Evolutionary conservation across 2,329 filamentous ascomycete genomes (phyloP).

Genomic region (Alternaria burnsii): DNA sequence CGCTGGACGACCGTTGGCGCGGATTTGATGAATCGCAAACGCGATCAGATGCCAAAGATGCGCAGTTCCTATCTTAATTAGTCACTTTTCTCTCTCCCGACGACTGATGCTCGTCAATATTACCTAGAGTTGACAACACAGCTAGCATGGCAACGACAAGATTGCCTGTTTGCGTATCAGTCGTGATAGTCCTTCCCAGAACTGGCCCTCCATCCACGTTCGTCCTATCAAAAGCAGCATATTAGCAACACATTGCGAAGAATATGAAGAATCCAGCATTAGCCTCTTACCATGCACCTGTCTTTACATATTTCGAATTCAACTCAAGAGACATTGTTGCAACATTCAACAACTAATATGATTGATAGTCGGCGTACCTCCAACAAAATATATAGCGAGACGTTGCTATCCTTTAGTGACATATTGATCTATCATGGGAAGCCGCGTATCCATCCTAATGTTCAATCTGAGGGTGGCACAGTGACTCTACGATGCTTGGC

Average conservation of each 20-base stretch:
- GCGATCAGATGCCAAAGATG: constrained; percentile 33
- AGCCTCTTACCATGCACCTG: background rate
- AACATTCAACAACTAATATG: too few relatives aligned
- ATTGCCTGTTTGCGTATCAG: constrained; percentile 26
- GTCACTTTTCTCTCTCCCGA: background rate
- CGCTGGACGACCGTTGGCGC: constrained; percentile 16
- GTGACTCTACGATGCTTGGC: background rate
- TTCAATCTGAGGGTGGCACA: constrained; percentile 1
- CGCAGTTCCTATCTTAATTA: background rate
- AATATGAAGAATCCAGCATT: too few relatives aligned
- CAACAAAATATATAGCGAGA: too few relatives aligned
- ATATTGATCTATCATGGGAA: too few relatives aligned
- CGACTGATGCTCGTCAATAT: background rate
- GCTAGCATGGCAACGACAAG: constrained; percentile 32
- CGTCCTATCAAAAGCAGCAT: background rate
- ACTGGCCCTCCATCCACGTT: constrained; percentile 4
- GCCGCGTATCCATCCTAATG: background rate
- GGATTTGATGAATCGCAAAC: constrained; percentile 25
- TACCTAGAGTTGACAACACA: constrained; percentile 19
- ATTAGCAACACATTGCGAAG: too few relatives aligned
- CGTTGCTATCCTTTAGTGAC: too few relatives aligned
- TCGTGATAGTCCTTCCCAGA: constrained; percentile 31
- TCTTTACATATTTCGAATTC: background rate
- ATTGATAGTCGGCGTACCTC: too few relatives aligned
- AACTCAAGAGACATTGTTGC: background rate